Percentiles rank a stretch among this genome's conserved stretches.
Conservation (phyloP, 306 rosid genomes). For the Fragaria ananassa region DNA sequence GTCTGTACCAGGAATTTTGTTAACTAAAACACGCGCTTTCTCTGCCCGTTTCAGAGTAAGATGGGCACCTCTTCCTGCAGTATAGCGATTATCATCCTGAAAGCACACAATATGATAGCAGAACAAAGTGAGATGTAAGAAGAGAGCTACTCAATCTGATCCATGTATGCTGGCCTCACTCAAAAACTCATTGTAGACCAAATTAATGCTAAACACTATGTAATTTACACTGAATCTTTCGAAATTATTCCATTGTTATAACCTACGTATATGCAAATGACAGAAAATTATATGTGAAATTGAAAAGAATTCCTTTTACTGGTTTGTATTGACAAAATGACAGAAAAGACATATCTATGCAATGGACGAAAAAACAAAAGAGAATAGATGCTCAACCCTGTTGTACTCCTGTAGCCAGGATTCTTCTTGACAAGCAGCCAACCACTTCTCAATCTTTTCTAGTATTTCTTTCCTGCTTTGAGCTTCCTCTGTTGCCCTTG, state of each 20-base stretch:
- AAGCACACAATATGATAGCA: slow-evolving; percentile 1
- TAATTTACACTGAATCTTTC: too few species aligned
- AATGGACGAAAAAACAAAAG: not conserved
- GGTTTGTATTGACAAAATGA: not conserved
- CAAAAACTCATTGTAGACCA: not conserved
- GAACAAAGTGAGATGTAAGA: not conserved
- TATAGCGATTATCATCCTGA: slow-evolving; percentile 78
- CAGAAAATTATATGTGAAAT: not conserved
- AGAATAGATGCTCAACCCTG: slow-evolving; percentile 39
- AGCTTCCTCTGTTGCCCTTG: slow-evolving; percentile 55
- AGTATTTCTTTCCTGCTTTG: slow-evolving; percentile 68
- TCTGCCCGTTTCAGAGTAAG: slow-evolving; percentile 72
- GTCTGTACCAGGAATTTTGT: slow-evolving; percentile 61
- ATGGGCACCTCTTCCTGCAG: slow-evolving; percentile 75
- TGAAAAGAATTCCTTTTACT: not conserved
- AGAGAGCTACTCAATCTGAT: not conserved
- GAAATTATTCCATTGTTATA: not conserved
- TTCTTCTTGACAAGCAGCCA: slow-evolving; percentile 69
- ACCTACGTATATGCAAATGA: not conserved
- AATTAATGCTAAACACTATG: not conserved
- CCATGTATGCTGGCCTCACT: too few species aligned
- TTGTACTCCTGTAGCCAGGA: slow-evolving; percentile 89
- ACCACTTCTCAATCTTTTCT: slow-evolving; percentile 77
- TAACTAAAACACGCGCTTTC: slow-evolving; percentile 61
- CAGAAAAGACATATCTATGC: not conserved